phyloP scores from a whole-genome alignment of 805 yeast species.

The Candida krabiensis region DNA sequence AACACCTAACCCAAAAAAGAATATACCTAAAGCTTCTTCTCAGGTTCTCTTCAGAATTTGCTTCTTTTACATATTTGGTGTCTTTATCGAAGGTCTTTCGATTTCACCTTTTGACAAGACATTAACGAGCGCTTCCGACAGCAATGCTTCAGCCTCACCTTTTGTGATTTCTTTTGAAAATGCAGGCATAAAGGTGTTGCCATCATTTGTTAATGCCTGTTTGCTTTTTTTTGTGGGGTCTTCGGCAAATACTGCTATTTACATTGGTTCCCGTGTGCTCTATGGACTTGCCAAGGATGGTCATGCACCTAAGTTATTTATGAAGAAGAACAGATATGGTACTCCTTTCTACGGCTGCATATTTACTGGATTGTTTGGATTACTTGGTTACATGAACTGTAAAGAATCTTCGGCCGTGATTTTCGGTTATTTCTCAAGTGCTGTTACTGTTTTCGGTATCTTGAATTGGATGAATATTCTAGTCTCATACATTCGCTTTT shows the following conservation, averaged over 20 bases:
- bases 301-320: conserved; percentile 56
- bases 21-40: conserved; percentile 71
- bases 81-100: conserved; percentile 67
- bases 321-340: conserved; percentile 51
- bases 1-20: conserved; percentile 63
- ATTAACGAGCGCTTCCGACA: conserved; percentile 31
- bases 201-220: conserved; percentile 72
- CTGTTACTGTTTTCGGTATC: conserved; percentile 76
- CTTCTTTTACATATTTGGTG: conserved; percentile 61
- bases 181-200: conserved; percentile 65
- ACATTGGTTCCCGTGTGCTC: conserved; percentile 68
- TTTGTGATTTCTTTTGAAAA: conserved; percentile 70
- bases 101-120: conserved; percentile 66
- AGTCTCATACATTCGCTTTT: conserved; percentile 66
- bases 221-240: conserved; percentile 65
- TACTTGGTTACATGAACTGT: conserved; percentile 59
- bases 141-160: conserved; percentile 55
- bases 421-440: conserved; percentile 71
- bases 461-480: conserved; percentile 72
- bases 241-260: conserved; percentile 78
- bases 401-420: conserved; percentile 55
- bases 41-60: conserved; percentile 67
- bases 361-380: conserved; percentile 60
- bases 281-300: conserved; percentile 63
- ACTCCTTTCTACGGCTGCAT: conserved; percentile 62